Conservation (phyloP, 805 yeast species). For the Candida silvatica region DNA sequence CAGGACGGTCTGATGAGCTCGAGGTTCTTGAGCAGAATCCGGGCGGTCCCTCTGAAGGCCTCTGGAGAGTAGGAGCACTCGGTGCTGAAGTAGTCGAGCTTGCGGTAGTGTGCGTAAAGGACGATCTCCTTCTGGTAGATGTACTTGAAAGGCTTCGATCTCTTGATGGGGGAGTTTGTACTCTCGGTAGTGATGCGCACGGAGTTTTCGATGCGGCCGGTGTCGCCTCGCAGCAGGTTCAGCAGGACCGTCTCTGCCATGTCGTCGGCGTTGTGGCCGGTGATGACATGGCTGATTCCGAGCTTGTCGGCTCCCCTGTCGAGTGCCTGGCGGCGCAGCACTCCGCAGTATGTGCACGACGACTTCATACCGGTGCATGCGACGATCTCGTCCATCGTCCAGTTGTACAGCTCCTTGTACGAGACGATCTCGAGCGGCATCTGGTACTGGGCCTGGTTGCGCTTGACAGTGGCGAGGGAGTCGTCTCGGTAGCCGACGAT, state of each 20-base stretch:
- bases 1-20: constrained; percentile 90
- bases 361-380: constrained; percentile 88
- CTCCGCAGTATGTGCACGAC: constrained; percentile 98
- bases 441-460: constrained; percentile 69
- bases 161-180: constrained; percentile 78
- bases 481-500: constrained; percentile 96
- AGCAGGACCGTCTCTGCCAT: constrained; percentile 97
- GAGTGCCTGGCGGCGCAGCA: constrained; percentile 88
- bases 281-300: constrained; percentile 83
- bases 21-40: constrained; percentile 82
- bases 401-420: constrained; percentile 81
- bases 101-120: constrained; percentile 91
- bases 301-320: constrained; percentile 91
- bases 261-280: constrained; percentile 99
- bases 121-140: constrained; percentile 97
- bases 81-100: constrained; percentile 90
- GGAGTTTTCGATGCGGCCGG: constrained; percentile 83
- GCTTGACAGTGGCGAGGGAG: constrained; percentile 90
- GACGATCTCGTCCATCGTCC: constrained; percentile 99
- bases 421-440: constrained; percentile 45
- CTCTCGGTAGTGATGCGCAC: constrained; percentile 79
- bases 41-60: constrained; percentile 95
- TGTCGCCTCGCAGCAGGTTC: constrained; percentile 94
- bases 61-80: constrained; percentile 99
- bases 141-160: constrained; percentile 94